phyloP scores from a whole-genome alignment of 2,329 filamentous ascomycete genomes.

The Diaporthe humulicola region DNA sequence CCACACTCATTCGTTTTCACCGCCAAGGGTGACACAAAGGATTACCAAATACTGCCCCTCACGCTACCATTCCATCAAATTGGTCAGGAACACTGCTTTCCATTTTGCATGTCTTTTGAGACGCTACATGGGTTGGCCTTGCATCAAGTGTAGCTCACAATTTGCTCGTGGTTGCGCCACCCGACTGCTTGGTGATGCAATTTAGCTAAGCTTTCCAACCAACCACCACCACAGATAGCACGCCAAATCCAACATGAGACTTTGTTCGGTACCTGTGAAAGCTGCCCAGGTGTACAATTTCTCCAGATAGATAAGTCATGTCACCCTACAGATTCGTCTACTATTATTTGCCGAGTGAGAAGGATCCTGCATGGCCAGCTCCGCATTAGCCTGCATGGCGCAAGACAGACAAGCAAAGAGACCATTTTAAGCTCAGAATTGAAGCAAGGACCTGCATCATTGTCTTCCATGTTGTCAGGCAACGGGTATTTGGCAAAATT shows the following conservation, averaged over 20 bases:
- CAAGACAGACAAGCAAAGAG: neutral
- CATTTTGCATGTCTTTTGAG: neutral
- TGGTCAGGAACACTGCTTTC: too few species aligned
- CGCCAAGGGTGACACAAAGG: too few species aligned
- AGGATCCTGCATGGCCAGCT: neutral
- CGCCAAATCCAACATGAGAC: neutral
- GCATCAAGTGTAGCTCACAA: neutral
- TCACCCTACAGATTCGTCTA: neutral
- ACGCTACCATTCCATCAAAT: neutral
- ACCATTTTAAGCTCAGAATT: conserved; percentile 11
- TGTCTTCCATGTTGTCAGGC: too few species aligned
- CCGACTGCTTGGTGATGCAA: neutral
- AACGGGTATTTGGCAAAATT: neutral
- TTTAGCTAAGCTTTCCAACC: neutral
- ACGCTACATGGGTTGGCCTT: conserved; percentile 7
- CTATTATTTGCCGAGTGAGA: neutral
- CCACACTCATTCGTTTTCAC: too few species aligned
- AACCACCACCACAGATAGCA: neutral
- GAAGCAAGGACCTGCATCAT: neutral
- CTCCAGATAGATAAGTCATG: neutral
- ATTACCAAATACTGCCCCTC: neutral
- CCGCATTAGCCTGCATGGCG: conserved; percentile 2
- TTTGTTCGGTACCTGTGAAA: neutral
- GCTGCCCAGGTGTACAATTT: too few species aligned
- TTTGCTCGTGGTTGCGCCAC: conserved; percentile 20